These are phyloP conservation scores for Aspergillus sclerotiicarbonarius DNA, from an alignment of 495 filamentous ascomycete species.

Conservation along the genomic window DNA sequence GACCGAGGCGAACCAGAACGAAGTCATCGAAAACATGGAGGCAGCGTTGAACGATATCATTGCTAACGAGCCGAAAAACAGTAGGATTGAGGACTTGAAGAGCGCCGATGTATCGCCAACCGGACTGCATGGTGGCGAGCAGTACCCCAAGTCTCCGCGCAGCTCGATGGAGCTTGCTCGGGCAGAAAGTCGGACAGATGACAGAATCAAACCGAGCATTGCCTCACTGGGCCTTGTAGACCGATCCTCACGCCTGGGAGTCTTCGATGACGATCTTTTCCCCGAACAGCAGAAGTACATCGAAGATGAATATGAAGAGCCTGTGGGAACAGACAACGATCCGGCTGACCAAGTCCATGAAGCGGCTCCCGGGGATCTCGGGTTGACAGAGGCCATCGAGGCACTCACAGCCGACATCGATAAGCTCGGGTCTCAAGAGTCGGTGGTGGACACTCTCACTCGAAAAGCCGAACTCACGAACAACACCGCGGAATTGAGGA, in stretches of 20 bases:
- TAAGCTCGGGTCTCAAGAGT: conserved; percentile 80
- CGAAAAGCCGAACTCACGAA: conserved; percentile 96
- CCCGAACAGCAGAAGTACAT: conserved; percentile 83
- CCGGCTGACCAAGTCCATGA: conserved; percentile 85
- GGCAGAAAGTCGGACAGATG: conserved; percentile 36
- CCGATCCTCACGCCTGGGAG: conserved; percentile 73
- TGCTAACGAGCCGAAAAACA: conserved; percentile 67
- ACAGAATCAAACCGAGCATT: conserved; percentile 75
- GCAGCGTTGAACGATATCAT: conserved; percentile 93
- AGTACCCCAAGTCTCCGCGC: conserved; percentile 47
- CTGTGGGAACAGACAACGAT: conserved; percentile 56
- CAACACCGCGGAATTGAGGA: conserved; percentile 88
- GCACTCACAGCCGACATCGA: conserved; percentile 84
- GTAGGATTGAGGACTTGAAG: conserved; percentile 61
- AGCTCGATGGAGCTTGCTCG: conserved; percentile 56
- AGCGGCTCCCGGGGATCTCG: conserved; percentile 93
- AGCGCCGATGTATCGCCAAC: conserved; percentile 51
- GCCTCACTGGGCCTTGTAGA: conserved; percentile 88
- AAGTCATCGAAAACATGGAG: conserved; percentile 89
- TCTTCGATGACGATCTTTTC: conserved; percentile 95
- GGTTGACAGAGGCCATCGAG: conserved; percentile 87
- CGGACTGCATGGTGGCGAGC: conserved; percentile 42
- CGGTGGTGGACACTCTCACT: conserved; percentile 85
- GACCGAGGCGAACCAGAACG: conserved; percentile 41
- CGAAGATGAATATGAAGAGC: conserved; percentile 80